phyloP scores from a whole-genome alignment of 352 stramenopile genomes.

The Phytophthora brassicae region DNA sequence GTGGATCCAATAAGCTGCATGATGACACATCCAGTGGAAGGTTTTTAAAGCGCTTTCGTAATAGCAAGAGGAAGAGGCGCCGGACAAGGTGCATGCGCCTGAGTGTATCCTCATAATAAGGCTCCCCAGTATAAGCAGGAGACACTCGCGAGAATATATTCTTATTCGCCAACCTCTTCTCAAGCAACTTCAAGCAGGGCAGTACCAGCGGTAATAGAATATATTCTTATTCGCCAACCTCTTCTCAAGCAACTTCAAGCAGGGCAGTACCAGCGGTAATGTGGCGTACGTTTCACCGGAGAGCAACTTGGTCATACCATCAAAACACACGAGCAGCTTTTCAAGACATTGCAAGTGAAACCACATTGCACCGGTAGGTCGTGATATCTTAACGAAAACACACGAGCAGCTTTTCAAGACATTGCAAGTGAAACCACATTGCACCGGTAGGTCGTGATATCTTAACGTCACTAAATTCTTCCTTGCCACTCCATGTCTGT shows the following conservation, averaged over 20 bases:
- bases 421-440: conserved; percentile 20
- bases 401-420: too few relatives aligned
- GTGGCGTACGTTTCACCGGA: too few relatives aligned
- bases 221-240: conserved; percentile 6
- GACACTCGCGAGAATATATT: conserved; percentile 1
- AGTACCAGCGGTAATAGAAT: conserved; percentile 7
- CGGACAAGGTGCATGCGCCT: conserved; percentile 9
- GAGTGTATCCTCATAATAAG: neutral
- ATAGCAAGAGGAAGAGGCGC: conserved; percentile 3
- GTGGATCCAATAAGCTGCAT: conserved; percentile 1
- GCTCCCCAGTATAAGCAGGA: conserved; percentile 1
- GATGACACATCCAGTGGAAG: conserved; percentile 3
- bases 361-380: conserved; percentile 15
- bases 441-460: conserved; percentile 12
- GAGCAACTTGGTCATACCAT: conserved; percentile 7
- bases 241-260: conserved; percentile 3
- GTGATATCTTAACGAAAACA: conserved; percentile 5
- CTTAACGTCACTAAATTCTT: conserved; percentile 16
- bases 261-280: conserved; percentile 2
- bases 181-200: neutral
- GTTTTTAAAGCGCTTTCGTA: conserved; percentile 1
- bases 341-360: conserved; percentile 19
- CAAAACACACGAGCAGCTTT: conserved; percentile 10
- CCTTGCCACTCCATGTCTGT: conserved; percentile 3
- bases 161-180: conserved; percentile 6